phyloP scores from a whole-genome alignment of 164 flowering plant species.

The Platanus orientalis region DNA sequence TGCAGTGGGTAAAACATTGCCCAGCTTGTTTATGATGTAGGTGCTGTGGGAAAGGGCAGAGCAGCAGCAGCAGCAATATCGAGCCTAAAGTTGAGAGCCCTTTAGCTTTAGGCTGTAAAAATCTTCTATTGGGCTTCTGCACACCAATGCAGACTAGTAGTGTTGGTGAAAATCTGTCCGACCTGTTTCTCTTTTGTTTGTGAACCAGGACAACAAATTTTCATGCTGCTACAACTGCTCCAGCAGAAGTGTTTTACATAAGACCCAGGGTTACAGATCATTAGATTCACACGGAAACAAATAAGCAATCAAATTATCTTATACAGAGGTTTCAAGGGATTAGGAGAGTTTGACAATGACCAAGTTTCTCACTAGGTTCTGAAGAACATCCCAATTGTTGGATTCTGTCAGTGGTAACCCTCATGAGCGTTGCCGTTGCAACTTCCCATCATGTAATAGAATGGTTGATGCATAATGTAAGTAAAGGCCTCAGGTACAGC shows the following conservation, averaged over 20 bases:
- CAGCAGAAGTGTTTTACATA: constrained; percentile 11
- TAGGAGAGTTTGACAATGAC: constrained; percentile 42
- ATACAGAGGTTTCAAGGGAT: constrained; percentile 39
- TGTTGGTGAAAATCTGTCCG: constrained; percentile 33
- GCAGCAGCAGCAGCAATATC: too few species aligned
- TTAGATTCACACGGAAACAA: constrained; percentile 34
- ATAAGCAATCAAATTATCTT: constrained; percentile 38
- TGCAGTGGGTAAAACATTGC: constrained; percentile 49
- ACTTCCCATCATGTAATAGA: constrained; percentile 25
- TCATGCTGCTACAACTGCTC: constrained; percentile 10
- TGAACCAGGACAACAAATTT: constrained; percentile 10
- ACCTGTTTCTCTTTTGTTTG: constrained; percentile 27
- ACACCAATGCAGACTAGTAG: constrained; percentile 38
- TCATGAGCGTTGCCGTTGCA: constrained; percentile 51
- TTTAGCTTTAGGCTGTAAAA: constrained; percentile 15
- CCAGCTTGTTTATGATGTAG: too few species aligned
- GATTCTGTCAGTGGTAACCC: constrained; percentile 69
- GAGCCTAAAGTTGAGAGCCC: constrained; percentile 36
- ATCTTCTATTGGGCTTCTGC: constrained; percentile 23
- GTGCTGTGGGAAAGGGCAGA: too few species aligned
- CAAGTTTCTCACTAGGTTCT: constrained; percentile 32
- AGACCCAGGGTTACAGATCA: constrained; percentile 25
- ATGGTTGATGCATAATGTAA: constrained; percentile 24
- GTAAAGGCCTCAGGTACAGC: constrained; percentile 43
- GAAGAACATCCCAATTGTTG: constrained; percentile 56